Evolutionary conservation across 1,284 basidiomycete genomes (phyloP).

Genomic region (Laetiporus sulphureus): DNA sequence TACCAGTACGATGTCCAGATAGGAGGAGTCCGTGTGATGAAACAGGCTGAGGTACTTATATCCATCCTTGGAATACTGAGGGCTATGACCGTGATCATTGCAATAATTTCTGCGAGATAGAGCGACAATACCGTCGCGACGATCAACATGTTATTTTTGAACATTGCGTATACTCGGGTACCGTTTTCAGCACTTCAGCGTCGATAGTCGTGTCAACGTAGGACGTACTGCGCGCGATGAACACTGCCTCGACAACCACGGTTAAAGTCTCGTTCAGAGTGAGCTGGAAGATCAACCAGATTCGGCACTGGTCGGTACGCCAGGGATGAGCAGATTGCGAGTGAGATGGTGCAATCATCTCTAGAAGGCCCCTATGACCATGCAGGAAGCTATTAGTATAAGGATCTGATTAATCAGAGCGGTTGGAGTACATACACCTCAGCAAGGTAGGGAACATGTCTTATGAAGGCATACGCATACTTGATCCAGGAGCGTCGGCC

Average conservation of each 20-base stretch:
- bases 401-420: neutral
- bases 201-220: neutral
- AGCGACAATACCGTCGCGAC: neutral
- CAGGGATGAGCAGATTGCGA: conserved; percentile 1
- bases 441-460: conserved; percentile 9
- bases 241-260: conserved; percentile 10
- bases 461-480: conserved; percentile 10
- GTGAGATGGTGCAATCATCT: neutral
- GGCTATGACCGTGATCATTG: neutral
- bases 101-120: neutral
- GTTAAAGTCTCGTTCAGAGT: conserved; percentile 7
- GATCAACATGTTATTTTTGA: neutral
- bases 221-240: conserved; percentile 12
- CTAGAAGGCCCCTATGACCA: conserved; percentile 3
- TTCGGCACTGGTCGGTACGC: conserved; percentile 4
- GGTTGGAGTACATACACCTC: conserved; percentile 7
- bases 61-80: neutral
- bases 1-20: conserved; percentile 2
- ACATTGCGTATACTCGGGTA: neutral
- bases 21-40: neutral
- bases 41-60: neutral
- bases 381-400: neutral
- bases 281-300: conserved; percentile 12
- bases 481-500: conserved; percentile 8
- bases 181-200: neutral